Conservation (phyloP, 2,329 filamentous ascomycete species). For the Trematosphaeria pertusa region DNA sequence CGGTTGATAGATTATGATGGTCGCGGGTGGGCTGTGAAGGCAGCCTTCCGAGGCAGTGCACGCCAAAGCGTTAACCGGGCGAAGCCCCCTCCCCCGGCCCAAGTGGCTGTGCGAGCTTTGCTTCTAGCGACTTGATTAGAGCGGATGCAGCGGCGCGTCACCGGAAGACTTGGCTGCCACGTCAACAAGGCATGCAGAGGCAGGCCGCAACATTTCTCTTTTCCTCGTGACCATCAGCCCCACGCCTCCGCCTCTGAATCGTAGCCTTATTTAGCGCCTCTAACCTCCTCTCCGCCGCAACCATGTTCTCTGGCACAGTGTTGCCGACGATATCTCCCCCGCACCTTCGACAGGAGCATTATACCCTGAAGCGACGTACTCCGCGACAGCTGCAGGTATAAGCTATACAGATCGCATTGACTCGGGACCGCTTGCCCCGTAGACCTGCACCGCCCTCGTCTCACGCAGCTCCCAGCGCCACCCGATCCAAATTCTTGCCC, state of each 20-base stretch:
- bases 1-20: no score
- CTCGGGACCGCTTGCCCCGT: slow-evolving; percentile 5
- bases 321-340: slow-evolving; percentile 3
- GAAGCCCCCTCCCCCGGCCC: no score
- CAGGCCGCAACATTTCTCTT: no score
- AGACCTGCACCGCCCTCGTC: slow-evolving; percentile 4
- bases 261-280: slow-evolving; percentile 4
- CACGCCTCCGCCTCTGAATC: slow-evolving; percentile 3
- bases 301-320: slow-evolving; percentile 3
- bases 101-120: no score
- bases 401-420: slow-evolving; percentile 5
- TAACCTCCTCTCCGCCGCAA: slow-evolving; percentile 7
- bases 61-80: no score
- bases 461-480: slow-evolving; percentile 6
- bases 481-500: slow-evolving; percentile 5
- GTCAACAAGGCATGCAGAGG: no score
- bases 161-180: no score
- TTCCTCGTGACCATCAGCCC: background rate
- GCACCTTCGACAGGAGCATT: slow-evolving; percentile 5
- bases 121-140: no score
- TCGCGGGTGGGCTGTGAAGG: no score
- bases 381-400: slow-evolving; percentile 6
- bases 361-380: slow-evolving; percentile 3
- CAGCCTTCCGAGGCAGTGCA: no score
- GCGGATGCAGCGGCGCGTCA: no score